Conservation (phyloP, 148 eudicot species). For the Silene uniflora region DNA sequence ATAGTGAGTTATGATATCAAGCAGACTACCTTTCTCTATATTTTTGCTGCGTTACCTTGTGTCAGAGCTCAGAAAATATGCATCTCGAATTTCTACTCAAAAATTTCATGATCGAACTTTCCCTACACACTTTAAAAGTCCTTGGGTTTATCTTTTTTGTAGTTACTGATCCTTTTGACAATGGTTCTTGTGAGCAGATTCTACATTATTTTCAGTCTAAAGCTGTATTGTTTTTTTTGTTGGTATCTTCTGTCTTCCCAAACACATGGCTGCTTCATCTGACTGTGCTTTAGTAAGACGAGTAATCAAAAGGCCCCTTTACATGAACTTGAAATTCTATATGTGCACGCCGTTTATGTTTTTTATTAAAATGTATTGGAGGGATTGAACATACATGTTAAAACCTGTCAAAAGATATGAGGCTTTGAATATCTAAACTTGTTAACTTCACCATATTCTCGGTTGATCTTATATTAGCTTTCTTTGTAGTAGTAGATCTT, state of each 20-base stretch:
- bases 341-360: too few relatives aligned
- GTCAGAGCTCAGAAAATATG: too few relatives aligned
- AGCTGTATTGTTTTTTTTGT: background rate
- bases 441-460: background rate
- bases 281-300: background rate
- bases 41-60: too few relatives aligned
- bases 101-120: background rate
- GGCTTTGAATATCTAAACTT: background rate
- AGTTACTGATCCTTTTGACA: too few relatives aligned
- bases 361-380: too few relatives aligned
- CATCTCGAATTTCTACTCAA: background rate
- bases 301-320: background rate
- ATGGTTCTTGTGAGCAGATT: too few relatives aligned
- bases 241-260: background rate
- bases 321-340: background rate
- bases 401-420: background rate
- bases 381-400: too few relatives aligned
- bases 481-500: background rate
- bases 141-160: too few relatives aligned
- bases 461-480: background rate
- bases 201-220: too few relatives aligned
- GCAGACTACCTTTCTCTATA: too few relatives aligned
- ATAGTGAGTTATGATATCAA: too few relatives aligned
- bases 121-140: too few relatives aligned
- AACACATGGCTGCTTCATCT: background rate